Evolutionary conservation across 1,284 basidiomycete genomes (phyloP), one percentile per base, ranked within the genome.

Genomic region (Ustilago xerochloae): DNA sequence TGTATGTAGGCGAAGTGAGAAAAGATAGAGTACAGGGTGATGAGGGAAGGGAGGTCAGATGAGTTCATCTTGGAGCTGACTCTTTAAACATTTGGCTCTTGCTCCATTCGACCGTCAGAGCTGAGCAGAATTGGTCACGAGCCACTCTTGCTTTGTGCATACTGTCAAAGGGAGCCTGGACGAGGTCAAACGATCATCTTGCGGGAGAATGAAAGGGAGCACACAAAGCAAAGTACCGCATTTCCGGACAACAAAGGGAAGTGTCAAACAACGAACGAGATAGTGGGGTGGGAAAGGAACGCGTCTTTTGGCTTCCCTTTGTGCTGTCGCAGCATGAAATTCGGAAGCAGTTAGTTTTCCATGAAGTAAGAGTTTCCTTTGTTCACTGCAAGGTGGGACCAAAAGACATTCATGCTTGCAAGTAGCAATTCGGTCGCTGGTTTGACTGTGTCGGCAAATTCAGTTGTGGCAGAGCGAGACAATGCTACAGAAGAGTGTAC

Each of bases 231-330:
- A 29, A 43, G 13, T 28, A 18, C 4, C 10, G 35, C 13, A 28
- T 6, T 18, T 9, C n/a, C 24, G n/a, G 15, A 46, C 2, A 30
- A 55, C 43, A 55, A 55, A 55, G 53, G 53, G 53, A 28, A 46
- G 43, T 20, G 41, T n/a, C 18, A 46, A 46, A 29, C 29, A 35
- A 39, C 39, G 52, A 26, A 7, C 6, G 45, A 13, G 13, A 8
- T 20, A 13, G 38, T 41, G 38, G 38, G 38, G 18, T 20, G 38
- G 22, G 18, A 22, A 20, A 20, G 8, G 35, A 32, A 41, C 9
- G 36, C 10, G 20, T 46, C 15, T 13, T n/a, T 38, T 6, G 12
- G 10, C 18, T 45, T 30, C 38, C 60, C 51, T 54, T 62, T 54
- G 60, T 49, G 33, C 51, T 22, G 6, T 20, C n/a, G n/a, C n/a